Evolutionary conservation across 164 flowering plant genomes (phyloP).

Genomic region (Hamamelis virginiana): DNA sequence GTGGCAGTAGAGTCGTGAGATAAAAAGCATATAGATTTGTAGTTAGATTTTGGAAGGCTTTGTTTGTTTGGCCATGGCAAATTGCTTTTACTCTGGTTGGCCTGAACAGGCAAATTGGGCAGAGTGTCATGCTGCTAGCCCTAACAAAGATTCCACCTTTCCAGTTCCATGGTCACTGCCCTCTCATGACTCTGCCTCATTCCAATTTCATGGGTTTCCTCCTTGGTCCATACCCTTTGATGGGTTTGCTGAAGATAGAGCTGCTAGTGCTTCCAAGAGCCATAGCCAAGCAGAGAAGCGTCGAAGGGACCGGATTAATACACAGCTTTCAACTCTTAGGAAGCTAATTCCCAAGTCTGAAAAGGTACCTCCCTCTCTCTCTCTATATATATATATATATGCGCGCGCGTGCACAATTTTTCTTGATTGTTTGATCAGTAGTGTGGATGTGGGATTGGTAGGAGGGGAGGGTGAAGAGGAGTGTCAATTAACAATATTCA

Average conservation of each 20-base stretch:
- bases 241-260: slow-evolving; percentile 26
- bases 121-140: slow-evolving; percentile 10
- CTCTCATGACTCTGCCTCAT: slow-evolving; percentile 12
- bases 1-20: background rate
- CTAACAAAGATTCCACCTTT: slow-evolving; percentile 5
- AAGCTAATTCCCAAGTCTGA: slow-evolving; percentile 65
- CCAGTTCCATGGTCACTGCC: slow-evolving; percentile 20
- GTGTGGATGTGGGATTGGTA: too few species aligned
- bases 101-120: slow-evolving; percentile 23
- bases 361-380: slow-evolving; percentile 43
- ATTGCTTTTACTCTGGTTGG: slow-evolving; percentile 24
- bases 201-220: slow-evolving; percentile 26
- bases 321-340: slow-evolving; percentile 63
- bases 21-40: slow-evolving; percentile 4
- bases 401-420: too few species aligned
- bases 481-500: too few species aligned
- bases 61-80: slow-evolving; percentile 23
- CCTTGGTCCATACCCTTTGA: slow-evolving; percentile 24
- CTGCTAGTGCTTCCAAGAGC: slow-evolving; percentile 45
- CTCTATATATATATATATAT: too few species aligned
- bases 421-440: too few species aligned
- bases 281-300: slow-evolving; percentile 86
- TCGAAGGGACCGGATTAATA: slow-evolving; percentile 72
- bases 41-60: background rate
- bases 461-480: too few species aligned